A percentile compares a stretch with the other conserved stretches of the same genome.
Evolutionary conservation across 176 grass and related monocot genomes (phyloP).

Genomic region (Triticum urartu): DNA sequence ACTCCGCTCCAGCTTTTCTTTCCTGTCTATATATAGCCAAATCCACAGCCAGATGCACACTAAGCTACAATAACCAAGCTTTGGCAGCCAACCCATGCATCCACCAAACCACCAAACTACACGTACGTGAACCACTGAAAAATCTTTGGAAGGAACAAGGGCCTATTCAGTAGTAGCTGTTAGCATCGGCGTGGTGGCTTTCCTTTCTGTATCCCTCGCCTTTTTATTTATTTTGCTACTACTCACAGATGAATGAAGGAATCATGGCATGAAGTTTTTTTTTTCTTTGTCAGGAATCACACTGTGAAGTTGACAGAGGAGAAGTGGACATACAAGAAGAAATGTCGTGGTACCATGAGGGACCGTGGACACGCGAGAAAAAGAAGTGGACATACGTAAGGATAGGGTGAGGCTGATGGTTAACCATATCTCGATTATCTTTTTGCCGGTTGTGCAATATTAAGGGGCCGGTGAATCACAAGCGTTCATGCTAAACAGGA

Average conservation of each 20-base stretch:
- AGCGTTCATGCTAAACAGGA: slow-evolving; percentile 25
- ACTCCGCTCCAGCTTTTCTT: not conserved
- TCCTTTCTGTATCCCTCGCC: not conserved
- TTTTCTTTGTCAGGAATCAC: not conserved
- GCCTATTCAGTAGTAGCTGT: not conserved
- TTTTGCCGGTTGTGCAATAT: not conserved
- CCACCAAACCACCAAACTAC: not conserved
- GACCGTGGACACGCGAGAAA: not conserved
- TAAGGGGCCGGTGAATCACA: slow-evolving; percentile 5
- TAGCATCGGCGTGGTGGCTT: not conserved
- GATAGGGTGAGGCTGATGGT: slow-evolving; percentile 23
- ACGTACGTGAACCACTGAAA: slow-evolving; percentile 18
- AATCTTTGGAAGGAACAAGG: slow-evolving; percentile 1
- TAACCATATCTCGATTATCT: slow-evolving; percentile 29
- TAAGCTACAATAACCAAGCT: not conserved
- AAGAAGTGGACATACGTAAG: too few species aligned
- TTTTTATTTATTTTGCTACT: not conserved
- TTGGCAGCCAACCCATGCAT: not conserved
- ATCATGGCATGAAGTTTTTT: slow-evolving; percentile 2
- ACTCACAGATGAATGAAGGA: slow-evolving; percentile 37
- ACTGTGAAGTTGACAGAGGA: slow-evolving; percentile 12
- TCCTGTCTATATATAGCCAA: not conserved
- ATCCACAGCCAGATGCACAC: not conserved
- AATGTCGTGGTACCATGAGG: not conserved
- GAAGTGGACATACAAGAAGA: slow-evolving; percentile 2